Percentiles rank a stretch among this genome's conserved stretches.
Conservation (phyloP, 345 rosid genomes). For the Brassica carinata region DNA sequence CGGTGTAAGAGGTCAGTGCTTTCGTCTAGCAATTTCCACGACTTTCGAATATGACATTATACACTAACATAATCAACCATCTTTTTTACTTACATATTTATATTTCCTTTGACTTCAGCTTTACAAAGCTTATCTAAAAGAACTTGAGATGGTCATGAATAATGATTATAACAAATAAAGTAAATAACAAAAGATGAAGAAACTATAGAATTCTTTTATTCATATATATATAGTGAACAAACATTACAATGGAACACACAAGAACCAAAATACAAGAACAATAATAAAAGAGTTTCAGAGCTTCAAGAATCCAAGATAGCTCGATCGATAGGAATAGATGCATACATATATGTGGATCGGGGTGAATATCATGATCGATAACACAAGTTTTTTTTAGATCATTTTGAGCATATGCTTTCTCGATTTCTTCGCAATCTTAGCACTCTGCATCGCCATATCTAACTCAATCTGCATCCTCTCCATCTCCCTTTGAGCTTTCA, state of each 20-base stretch:
- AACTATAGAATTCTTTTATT: background rate
- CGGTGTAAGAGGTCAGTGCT: too few relatives aligned
- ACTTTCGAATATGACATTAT: background rate
- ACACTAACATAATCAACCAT: background rate
- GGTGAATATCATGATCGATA: background rate
- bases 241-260: background rate
- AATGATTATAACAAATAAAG: background rate
- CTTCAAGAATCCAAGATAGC: background rate
- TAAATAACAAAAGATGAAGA: background rate
- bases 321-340: background rate
- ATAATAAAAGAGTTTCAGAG: background rate
- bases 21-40: background rate
- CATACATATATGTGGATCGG: background rate
- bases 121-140: background rate
- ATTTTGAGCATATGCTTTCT: background rate
- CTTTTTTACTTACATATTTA: background rate
- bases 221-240: background rate
- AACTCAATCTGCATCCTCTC: background rate
- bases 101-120: background rate
- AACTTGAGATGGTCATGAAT: background rate
- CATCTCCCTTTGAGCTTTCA: slow-evolving; percentile 4
- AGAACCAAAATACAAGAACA: background rate
- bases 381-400: background rate
- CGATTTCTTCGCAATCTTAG: background rate
- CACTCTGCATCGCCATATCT: background rate